Evolutionary conservation across 140 eudicot genomes (phyloP).

Genomic region (Eryngium alpinum): DNA sequence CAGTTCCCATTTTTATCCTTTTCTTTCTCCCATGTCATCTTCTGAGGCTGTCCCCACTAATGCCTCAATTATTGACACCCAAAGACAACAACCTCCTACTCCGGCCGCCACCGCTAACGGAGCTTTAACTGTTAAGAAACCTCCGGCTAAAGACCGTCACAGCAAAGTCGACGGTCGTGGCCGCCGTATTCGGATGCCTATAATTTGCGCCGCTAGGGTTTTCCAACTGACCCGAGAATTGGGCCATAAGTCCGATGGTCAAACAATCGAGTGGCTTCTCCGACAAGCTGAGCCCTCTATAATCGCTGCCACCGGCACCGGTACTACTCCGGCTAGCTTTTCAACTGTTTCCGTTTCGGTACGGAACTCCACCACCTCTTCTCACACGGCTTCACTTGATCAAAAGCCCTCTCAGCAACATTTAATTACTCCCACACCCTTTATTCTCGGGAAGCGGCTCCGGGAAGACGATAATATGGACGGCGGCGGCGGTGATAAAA

Average conservation of each 20-base stretch:
- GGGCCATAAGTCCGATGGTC: constrained; percentile 87
- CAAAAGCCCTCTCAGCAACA: constrained; percentile 37
- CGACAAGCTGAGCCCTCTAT: constrained; percentile 87
- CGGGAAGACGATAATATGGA: constrained; percentile 52
- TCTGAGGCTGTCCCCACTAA: constrained; percentile 30
- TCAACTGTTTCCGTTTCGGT: constrained; percentile 51
- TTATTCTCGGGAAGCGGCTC: constrained; percentile 62
- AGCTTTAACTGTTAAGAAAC: constrained; percentile 45
- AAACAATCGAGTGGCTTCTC: constrained; percentile 88
- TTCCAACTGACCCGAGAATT: constrained; percentile 72
- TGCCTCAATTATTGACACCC: constrained; percentile 27
- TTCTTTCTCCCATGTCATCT: constrained; percentile 33
- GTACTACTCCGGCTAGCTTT: constrained; percentile 79
- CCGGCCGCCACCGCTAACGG: constrained; percentile 20
- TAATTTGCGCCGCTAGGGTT: constrained; percentile 84
- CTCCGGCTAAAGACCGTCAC: constrained; percentile 87
- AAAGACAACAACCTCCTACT: constrained; percentile 26
- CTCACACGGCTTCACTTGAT: constrained; percentile 43
- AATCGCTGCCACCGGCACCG: constrained; percentile 91
- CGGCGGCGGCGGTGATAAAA: constrained; percentile 21
- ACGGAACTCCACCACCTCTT: constrained; percentile 26
- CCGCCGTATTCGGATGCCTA: constrained; percentile 85
- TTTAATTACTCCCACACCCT: constrained; percentile 45
- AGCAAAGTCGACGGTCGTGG: constrained; percentile 94
- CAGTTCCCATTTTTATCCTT: constrained; percentile 1